phyloP scores from a whole-genome alignment of 768 basidiomycete genomes.

The Suillus sp. region DNA sequence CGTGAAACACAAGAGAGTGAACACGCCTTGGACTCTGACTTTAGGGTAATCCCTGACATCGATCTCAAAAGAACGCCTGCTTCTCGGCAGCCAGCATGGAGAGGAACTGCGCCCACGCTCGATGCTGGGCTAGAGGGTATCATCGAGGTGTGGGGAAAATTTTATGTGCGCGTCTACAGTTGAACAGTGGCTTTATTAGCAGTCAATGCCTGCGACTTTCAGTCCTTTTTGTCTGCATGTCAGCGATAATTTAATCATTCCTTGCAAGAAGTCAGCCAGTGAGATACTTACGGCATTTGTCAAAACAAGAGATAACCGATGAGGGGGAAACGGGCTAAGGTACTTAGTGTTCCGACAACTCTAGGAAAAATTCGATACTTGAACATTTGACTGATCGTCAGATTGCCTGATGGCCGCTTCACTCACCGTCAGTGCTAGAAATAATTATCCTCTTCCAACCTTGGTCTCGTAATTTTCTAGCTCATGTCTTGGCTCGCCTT shows the following conservation, averaged over 20 bases:
- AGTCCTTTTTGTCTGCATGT: not conserved
- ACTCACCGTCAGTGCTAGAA: not conserved
- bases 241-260: not conserved
- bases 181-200: not conserved
- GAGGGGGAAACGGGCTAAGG: not conserved
- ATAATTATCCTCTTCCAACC: not conserved
- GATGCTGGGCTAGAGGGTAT: not conserved
- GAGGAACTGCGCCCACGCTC: not conserved
- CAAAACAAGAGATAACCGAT: not conserved
- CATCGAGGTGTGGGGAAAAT: not conserved
- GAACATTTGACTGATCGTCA: not conserved
- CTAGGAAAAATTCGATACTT: not conserved
- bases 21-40: not conserved
- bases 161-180: not conserved
- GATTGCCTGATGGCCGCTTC: not conserved
- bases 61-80: not conserved
- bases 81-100: not conserved
- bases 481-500: not conserved
- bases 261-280: not conserved
- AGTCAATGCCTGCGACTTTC: not conserved
- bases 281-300: constrained; percentile 1
- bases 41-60: constrained; percentile 1
- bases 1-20: constrained; percentile 2
- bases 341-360: not conserved
- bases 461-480: not conserved